phyloP scores from a whole-genome alignment of 73 alveolate genomes.

The Paramecium octaurelia region DNA sequence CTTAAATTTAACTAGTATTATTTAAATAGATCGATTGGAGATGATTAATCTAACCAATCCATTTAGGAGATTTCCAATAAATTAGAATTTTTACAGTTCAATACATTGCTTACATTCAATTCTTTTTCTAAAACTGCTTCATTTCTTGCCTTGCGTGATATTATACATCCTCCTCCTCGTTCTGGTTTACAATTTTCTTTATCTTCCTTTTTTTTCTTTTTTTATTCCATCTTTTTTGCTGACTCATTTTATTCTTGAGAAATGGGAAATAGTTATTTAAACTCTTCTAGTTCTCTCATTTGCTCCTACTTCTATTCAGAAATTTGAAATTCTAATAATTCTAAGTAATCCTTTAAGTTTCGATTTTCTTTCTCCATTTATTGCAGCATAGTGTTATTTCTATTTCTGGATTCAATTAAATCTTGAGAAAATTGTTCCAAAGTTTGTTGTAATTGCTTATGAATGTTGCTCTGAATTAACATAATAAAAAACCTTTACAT shows the following conservation, averaged over 20 bases:
- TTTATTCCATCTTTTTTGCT: not conserved
- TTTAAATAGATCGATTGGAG: not conserved
- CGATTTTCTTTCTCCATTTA: not conserved
- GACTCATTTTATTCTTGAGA: not conserved
- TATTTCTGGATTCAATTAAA: conserved; percentile 24
- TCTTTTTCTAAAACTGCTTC: not conserved
- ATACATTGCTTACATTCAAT: not conserved
- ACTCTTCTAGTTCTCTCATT: not conserved
- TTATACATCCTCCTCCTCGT: not conserved
- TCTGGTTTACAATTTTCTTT: conserved; percentile 9
- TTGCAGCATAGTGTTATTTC: not conserved
- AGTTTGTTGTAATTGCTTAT: not conserved
- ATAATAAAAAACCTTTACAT: not conserved
- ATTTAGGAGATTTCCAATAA: not conserved
- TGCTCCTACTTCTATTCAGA: not conserved
- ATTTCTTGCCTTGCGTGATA: not conserved
- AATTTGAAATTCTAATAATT: not conserved
- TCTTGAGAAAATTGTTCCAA: not conserved
- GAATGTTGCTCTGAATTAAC: not conserved
- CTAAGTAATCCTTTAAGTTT: not conserved
- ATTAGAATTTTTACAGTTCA: conserved; percentile 5
- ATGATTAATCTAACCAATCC: not conserved
- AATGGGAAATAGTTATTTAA: not conserved
- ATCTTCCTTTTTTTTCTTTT: not conserved
- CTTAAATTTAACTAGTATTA: not conserved